Percentiles rank a stretch among this genome's conserved stretches.
These are phyloP conservation scores for Ananas comosus DNA, from an alignment of 176 grass and related monocot species.

Conservation along the genomic window DNA sequence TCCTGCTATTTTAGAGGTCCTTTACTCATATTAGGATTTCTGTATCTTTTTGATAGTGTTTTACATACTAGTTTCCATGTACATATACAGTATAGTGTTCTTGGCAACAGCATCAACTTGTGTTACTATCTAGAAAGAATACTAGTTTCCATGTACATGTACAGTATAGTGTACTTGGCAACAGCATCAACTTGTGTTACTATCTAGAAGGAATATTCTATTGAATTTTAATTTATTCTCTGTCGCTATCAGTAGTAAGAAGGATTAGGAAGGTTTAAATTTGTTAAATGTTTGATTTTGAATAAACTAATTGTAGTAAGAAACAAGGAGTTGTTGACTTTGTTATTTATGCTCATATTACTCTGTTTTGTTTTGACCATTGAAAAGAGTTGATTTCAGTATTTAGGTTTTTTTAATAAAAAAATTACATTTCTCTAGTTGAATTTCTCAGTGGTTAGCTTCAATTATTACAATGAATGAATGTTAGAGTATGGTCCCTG, in stretches of 20 bases:
- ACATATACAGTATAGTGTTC: neutral
- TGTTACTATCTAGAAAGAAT: neutral
- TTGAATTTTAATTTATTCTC: neutral
- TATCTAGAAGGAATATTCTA: neutral
- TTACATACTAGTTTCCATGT: neutral
- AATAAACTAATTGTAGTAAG: neutral
- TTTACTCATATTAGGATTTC: neutral
- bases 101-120: neutral
- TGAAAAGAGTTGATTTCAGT: neutral
- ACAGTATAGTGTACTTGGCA: neutral
- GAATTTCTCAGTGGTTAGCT: no score
- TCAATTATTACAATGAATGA: no score
- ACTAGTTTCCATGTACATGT: neutral
- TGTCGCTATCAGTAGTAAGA: neutral
- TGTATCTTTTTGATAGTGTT: neutral
- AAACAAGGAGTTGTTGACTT: neutral
- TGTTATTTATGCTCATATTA: neutral
- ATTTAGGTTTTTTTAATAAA: no score
- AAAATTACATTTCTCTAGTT: no score
- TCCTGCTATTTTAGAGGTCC: neutral
- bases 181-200: neutral
- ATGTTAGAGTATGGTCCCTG: no score
- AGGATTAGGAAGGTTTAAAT: neutral
- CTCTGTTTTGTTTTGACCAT: neutral
- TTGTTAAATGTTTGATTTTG: neutral